These are phyloP conservation scores for Boletus rubescentipes DNA, from an alignment of 768 basidiomycete species.

Conservation along the genomic window DNA sequence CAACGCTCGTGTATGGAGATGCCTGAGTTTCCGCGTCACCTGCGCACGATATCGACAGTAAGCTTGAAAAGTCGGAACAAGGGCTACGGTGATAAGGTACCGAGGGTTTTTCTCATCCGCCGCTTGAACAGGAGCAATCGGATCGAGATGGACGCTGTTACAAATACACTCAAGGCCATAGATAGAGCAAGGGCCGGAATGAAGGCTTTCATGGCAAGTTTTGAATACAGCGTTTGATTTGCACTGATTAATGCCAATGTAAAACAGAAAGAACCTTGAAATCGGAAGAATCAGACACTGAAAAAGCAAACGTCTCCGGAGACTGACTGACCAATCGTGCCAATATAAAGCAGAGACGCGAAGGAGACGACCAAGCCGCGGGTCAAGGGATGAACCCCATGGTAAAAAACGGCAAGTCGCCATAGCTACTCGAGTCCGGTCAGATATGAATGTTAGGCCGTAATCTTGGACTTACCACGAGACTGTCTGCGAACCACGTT, in stretches of 20 bases:
- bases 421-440: neutral
- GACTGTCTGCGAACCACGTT: neutral
- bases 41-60: neutral
- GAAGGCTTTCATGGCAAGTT: neutral
- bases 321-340: neutral
- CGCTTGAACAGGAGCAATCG: neutral
- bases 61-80: neutral
- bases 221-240: neutral
- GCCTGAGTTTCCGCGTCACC: neutral
- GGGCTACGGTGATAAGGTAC: neutral
- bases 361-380: neutral
- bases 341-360: neutral
- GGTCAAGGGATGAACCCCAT: neutral
- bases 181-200: neutral
- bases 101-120: neutral
- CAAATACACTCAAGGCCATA: neutral
- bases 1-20: neutral
- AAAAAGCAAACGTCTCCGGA: neutral
- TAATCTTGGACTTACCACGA: neutral
- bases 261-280: neutral
- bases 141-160: neutral
- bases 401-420: neutral
- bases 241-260: neutral
- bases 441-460: neutral
- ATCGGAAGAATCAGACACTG: neutral